These are phyloP conservation scores for Murraya paniculata DNA, from an alignment of 345 rosid genomes.

Conservation along the genomic window DNA sequence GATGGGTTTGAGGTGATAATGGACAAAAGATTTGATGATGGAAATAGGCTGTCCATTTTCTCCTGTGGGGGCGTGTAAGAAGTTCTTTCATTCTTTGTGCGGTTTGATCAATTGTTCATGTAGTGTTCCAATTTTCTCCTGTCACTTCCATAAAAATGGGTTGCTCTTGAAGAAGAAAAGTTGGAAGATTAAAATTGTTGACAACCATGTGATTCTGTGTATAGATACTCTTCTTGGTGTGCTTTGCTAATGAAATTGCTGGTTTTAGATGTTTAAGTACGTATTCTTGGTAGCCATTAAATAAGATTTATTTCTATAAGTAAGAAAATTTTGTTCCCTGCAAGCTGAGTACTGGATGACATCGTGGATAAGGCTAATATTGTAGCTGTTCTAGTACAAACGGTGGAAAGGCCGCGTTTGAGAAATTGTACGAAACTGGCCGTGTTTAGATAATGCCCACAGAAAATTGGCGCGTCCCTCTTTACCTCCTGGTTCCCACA, in stretches of 20 bases:
- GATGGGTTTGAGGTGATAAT: slow-evolving; percentile 12
- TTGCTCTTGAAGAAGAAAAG: background rate
- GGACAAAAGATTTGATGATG: slow-evolving; percentile 1
- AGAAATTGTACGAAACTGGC: too few species aligned
- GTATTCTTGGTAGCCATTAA: background rate
- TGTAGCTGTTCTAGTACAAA: too few species aligned
- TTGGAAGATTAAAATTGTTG: slow-evolving; percentile 12
- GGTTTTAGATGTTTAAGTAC: background rate
- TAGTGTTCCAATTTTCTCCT: background rate
- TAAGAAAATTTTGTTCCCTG: background rate
- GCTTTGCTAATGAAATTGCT: slow-evolving; percentile 17
- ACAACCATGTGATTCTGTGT: slow-evolving; percentile 23
- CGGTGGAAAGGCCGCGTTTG: too few species aligned
- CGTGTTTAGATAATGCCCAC: too few species aligned
- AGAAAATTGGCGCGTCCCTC: background rate
- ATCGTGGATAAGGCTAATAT: background rate
- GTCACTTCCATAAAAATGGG: background rate
- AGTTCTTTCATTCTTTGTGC: slow-evolving; percentile 14
- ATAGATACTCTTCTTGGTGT: slow-evolving; percentile 17
- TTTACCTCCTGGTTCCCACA: background rate
- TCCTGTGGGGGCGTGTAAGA: background rate
- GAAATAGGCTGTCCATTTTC: slow-evolving; percentile 14
- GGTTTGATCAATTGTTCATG: background rate
- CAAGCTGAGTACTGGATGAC: background rate
- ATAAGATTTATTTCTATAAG: background rate